Evolutionary conservation across 208 protist genomes (phyloP).

Genomic region (Trypanosoma avium): DNA sequence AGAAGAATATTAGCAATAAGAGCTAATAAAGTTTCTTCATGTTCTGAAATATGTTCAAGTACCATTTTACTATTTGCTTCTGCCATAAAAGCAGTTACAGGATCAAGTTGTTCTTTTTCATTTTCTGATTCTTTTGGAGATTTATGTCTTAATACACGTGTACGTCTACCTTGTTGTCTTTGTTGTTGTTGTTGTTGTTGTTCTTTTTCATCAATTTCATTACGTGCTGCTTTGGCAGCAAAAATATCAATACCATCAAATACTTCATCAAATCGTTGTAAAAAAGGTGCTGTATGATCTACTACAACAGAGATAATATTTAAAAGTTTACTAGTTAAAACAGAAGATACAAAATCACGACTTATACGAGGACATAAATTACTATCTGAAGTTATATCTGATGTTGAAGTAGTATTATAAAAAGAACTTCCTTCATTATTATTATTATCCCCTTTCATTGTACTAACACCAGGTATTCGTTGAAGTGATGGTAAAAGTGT

Average conservation of each 20-base stretch:
- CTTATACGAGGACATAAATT: constrained; percentile 72
- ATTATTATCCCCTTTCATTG: no score
- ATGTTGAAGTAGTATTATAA: no score
- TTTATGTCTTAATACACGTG: constrained; percentile 25
- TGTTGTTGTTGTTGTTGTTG: constrained; percentile 12
- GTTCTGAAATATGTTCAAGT: constrained; percentile 61
- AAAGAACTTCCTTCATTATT: no score
- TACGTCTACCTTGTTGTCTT: constrained; percentile 6
- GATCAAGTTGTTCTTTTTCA: constrained; percentile 33
- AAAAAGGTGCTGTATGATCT: constrained; percentile 71
- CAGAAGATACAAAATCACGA: constrained; percentile 77
- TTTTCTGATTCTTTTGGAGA: background rate
- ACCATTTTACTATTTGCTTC: constrained; percentile 63
- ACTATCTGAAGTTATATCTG: constrained; percentile 2
- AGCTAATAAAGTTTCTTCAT: constrained; percentile 69
- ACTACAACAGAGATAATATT: constrained; percentile 80
- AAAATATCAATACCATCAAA: constrained; percentile 76
- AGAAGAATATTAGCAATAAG: constrained; percentile 69
- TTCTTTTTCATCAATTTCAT: constrained; percentile 8
- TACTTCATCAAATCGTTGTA: constrained; percentile 71
- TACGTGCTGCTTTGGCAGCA: constrained; percentile 53
- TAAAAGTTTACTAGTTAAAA: constrained; percentile 72
- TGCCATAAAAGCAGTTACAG: constrained; percentile 54
- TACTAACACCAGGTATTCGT: no score
- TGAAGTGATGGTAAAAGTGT: constrained; percentile 60